Base-by-base conservation (phyloP, 148 eudicot species). In the Amaranthus hypochondriacus region DNA sequence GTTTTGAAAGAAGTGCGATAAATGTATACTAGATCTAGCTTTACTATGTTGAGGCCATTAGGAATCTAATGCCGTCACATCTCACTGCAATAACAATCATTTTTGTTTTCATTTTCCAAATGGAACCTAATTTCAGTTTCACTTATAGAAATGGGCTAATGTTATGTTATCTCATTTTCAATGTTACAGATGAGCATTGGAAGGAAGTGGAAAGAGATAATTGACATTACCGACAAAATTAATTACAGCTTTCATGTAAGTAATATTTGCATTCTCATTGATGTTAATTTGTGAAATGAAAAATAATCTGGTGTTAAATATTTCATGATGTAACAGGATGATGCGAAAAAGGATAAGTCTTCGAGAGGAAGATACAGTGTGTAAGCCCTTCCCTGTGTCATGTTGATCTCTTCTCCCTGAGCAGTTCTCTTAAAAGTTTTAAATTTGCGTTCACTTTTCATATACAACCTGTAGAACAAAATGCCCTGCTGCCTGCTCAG, bases 121-220 rank as follows among this genome's bases (percentile, higher is more conserved):
- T 1, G 39, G 39, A 28, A 66, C 12, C 9, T 66, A 4, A n/a
- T 48, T 14, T 48, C 13, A 42, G 5, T 6, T 7, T 68, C 1
- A 9, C 6, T 7, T 4, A 3, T 67, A 14, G 11, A 18, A 50
- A 50, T 68, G 10, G 21, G 10, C 4, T 28, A 28, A 28, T 28
- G 39, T 28, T 28, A 28, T 28, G 39, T 28, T 28, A 28, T 28
- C 2, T 28, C 39, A 28, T 28, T n/a, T 59, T 21, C 10, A 56
- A 66, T 64, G 65, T 46, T 55, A 65, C 81, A 92, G 97, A 89
- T 88, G 95, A 73, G 92, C 87, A 89, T 92, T 67, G 97, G 97
- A 77, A 89, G 95, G 81, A 89, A 92, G 78, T 92, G 97, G 97
- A 92, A 92, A 87, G 95, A 92, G 70, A 80, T 89, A 39, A 66